phyloP scores from a whole-genome alignment of 2,329 filamentous ascomycete species.

The Stagonosporopsis chrysanthemi region DNA sequence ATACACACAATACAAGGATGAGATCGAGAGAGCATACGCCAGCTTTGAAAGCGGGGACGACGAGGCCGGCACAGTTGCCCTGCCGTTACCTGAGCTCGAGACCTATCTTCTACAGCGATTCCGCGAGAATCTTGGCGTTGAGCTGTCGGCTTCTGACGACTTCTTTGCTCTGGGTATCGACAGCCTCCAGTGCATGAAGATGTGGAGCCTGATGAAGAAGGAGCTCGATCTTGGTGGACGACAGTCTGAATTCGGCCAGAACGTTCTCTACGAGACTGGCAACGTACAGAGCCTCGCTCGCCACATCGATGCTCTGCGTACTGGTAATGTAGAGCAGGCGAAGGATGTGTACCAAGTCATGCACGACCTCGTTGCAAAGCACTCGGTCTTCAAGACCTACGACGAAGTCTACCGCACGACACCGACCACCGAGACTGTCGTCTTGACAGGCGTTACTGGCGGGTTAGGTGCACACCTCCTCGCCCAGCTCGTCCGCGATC shows the following conservation, averaged over 20 bases:
- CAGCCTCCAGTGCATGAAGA: conserved; percentile 65
- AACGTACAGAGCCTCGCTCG: conserved; percentile 57
- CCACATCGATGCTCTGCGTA: conserved; percentile 55
- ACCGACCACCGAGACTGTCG: conserved; percentile 21
- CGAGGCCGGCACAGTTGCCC: conserved; percentile 27
- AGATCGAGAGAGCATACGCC: conserved; percentile 58
- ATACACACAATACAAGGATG: conserved; percentile 57
- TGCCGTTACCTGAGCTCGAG: conserved; percentile 44
- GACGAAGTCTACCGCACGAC: conserved; percentile 1
- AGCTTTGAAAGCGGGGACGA: conserved; percentile 33
- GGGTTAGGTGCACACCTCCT: conserved; percentile 69
- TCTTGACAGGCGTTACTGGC: conserved; percentile 71
- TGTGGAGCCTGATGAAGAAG: conserved; percentile 61
- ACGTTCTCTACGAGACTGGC: conserved; percentile 66
- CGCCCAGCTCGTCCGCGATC: conserved; percentile 39
- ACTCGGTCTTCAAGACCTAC: conserved; percentile 48
- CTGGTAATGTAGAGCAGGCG: conserved; percentile 43
- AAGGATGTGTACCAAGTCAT: conserved; percentile 55
- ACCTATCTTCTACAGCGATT: conserved; percentile 33
- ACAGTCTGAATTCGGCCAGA: conserved; percentile 57
- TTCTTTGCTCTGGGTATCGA: conserved; percentile 68
- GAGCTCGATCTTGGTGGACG: conserved; percentile 58
- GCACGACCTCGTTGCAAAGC: conserved; percentile 56
- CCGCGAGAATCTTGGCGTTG: conserved; percentile 28
- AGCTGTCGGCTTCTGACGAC: conserved; percentile 53